A percentile compares a stretch with the other conserved stretches of the same genome.
phyloP scores from a whole-genome alignment of 148 eudicot genomes.

The Vaccinium darrowii region DNA sequence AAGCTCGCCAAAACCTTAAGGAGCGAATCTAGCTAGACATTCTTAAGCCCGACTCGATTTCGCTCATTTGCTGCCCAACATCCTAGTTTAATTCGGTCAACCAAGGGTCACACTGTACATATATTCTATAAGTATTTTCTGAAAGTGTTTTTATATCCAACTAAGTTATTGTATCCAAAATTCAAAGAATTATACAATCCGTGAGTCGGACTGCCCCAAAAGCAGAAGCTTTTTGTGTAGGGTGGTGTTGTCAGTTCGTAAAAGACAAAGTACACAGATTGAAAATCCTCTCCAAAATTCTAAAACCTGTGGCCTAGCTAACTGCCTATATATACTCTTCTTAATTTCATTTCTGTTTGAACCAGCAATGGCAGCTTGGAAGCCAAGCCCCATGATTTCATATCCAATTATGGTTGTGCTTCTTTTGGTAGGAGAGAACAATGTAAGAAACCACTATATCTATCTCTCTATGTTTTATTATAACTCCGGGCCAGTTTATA shows the following conservation, averaged over 20 bases:
- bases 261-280: not conserved
- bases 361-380: constrained; percentile 12
- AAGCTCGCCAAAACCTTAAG: too few species aligned
- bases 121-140: too few species aligned
- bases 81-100: too few species aligned
- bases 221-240: not conserved
- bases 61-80: too few species aligned
- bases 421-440: constrained; percentile 6
- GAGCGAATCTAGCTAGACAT: too few species aligned
- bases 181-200: not conserved
- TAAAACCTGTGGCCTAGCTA: not conserved
- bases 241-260: not conserved
- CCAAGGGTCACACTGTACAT: too few species aligned
- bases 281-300: not conserved
- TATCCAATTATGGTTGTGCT: not conserved
- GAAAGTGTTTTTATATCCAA: too few species aligned
- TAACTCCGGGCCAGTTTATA: too few species aligned
- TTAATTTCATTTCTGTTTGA: not conserved
- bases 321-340: not conserved
- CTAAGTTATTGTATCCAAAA: too few species aligned
- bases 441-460: not conserved
- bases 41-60: too few species aligned
- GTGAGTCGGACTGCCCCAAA: not conserved
- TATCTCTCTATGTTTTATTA: not conserved
- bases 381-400: not conserved